Base-by-base conservation (phyloP, 1,139 yeast genomes). In the Suhomyces chickasaworum region DNA sequence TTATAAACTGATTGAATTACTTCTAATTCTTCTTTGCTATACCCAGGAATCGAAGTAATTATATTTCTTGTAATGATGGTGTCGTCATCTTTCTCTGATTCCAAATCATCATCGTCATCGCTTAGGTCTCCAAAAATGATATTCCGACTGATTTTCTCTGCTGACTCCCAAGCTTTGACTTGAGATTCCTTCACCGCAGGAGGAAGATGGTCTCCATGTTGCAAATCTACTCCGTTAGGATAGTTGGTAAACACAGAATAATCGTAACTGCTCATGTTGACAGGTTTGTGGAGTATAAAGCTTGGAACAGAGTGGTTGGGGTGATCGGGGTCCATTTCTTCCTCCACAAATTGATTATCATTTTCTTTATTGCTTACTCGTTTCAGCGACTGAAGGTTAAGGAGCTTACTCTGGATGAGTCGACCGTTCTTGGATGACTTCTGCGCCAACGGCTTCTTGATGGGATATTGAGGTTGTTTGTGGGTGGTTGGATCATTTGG, bases 161-260 rank as follows among this genome's bases (percentile, higher is more conserved):
- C 78, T 20, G 73, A 65, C 51, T 74, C 77, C 79, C 79, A 75
- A 12, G 78, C 78, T 48, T 64, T 65, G n/a, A 73, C 61, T 52
- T 73, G 78, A 4, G 77, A 71, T 38, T 58, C 60, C 48, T 56
- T 60, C 15, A 61, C 50, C 13, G 58, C 59, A 3, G 62, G 62
- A 13, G 55, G 57, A n/a, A 48, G 43, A 29, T 51, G 52, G 31
- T 58, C 57, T 3, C 59, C 60, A 41, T 55, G 58, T 25, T 60
- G 61, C n/a, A 51, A 31, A 41, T 58, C 63, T 13, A 47, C 54
- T 1, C 55, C 61, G 38, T 44, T 50, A 10, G 66, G 60, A 44
- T 61, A 58, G 42, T 59, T 57, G 6, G 58, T 52, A 46, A 59
- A 63, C 10, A 58, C 61, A 7, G 61, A 53, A 45, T 61, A 61